Conservation (phyloP, 805 yeast species). For the Saccharomyces kudriavzevii region DNA sequence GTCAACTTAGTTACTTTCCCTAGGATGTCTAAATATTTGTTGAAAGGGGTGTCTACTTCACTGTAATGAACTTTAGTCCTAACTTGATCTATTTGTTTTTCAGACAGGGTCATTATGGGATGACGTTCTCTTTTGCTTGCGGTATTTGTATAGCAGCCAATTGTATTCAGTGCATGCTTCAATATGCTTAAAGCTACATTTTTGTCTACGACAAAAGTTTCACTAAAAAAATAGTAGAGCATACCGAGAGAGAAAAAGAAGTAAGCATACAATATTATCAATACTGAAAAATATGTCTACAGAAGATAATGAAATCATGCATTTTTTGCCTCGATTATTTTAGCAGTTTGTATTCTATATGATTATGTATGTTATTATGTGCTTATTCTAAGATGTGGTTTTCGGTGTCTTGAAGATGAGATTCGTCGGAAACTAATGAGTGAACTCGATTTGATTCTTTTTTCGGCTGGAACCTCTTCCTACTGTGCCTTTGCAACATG, state of each 20-base stretch:
- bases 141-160: not conserved
- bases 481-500: not conserved
- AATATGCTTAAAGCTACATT: not conserved
- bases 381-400: not conserved
- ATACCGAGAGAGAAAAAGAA: not conserved
- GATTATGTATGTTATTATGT: not conserved
- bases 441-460: not conserved
- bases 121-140: not conserved
- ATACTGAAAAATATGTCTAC: not conserved
- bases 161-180: not conserved
- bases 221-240: not conserved
- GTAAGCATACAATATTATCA: not conserved
- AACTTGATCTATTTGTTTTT: conserved; percentile 14
- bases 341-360: not conserved
- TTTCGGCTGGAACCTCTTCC: not conserved
- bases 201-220: not conserved
- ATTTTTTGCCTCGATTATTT: not conserved
- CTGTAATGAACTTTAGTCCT: conserved; percentile 20
- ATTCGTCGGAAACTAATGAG: not conserved
- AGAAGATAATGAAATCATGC: not conserved
- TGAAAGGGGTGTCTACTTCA: conserved; percentile 21
- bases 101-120: conserved; percentile 4
- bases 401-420: not conserved
- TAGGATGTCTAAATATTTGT: conserved; percentile 19
- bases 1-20: conserved; percentile 15